Conservation (phyloP, 192 early-diverging fungal genomes). For the Linnemannia hyalina region DNA sequence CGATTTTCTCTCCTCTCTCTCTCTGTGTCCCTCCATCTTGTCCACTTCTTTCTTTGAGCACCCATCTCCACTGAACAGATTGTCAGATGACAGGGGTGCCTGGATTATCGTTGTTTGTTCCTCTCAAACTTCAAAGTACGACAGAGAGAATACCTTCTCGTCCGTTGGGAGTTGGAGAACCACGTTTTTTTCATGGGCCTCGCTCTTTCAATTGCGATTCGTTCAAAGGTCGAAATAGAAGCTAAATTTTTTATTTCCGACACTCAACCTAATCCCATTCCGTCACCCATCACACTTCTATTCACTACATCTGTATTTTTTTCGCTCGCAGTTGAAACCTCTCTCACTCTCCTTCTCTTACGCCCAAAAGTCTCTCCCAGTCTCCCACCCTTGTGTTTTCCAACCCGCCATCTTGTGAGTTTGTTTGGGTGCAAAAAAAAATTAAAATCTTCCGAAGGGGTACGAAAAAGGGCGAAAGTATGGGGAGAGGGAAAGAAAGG, state of each 20-base stretch:
- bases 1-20: not conserved
- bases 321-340: not conserved
- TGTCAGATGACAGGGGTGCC: not conserved
- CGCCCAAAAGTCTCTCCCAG: not conserved
- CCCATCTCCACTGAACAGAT: not conserved
- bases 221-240: not conserved
- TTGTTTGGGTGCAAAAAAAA: not conserved
- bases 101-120: not conserved
- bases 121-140: not conserved
- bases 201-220: not conserved
- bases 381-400: slow-evolving; percentile 3
- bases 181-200: slow-evolving; percentile 24
- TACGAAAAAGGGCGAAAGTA: not conserved
- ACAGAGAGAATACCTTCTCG: not conserved
- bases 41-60: not conserved
- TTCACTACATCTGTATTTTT: not conserved
- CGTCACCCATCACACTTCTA: too few species aligned
- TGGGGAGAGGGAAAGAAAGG: not conserved
- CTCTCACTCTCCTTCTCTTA: too few species aligned
- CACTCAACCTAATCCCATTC: not conserved
- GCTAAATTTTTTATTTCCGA: not conserved
- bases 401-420: not conserved
- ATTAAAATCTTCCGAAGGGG: not conserved
- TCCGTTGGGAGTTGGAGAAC: not conserved
- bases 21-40: not conserved